These are phyloP conservation scores for Flaveria ramosissima DNA, from an alignment of 129 eudicot species.

Conservation along the genomic window DNA sequence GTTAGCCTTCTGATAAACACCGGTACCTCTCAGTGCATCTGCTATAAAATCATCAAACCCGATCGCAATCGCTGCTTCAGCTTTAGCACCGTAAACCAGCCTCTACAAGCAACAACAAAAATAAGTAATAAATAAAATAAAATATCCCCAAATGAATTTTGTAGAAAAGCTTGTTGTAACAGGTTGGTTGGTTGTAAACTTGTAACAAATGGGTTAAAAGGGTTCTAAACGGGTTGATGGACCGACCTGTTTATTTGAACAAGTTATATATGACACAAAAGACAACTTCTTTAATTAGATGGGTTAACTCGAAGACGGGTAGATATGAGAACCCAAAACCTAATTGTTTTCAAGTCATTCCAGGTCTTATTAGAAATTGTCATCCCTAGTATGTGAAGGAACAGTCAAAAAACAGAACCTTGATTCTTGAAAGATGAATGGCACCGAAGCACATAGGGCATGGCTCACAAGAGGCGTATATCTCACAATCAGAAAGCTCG, in stretches of 20 bases:
- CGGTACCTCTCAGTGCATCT: constrained; percentile 86
- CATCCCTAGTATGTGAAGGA: neutral
- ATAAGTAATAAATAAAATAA: neutral
- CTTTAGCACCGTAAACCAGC: constrained; percentile 88
- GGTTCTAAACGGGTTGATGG: neutral
- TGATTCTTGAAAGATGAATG: constrained; percentile 80
- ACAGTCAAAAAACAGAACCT: constrained; percentile 41
- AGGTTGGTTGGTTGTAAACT: neutral
- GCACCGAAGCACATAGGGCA: constrained; percentile 98
- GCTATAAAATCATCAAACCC: constrained; percentile 88
- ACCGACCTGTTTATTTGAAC: neutral
- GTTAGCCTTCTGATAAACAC: constrained; percentile 66
- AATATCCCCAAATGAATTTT: neutral
- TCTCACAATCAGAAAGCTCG: constrained; percentile 80
- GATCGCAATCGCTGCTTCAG: constrained; percentile 86
- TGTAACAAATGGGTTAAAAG: neutral
- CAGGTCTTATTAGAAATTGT: neutral
- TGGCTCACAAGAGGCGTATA: constrained; percentile 87
- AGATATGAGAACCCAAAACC: neutral
- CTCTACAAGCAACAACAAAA: constrained; percentile 45
- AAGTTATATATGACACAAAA: neutral
- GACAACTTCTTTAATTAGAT: neutral
- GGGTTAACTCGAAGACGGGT: neutral
- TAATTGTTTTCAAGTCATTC: neutral
- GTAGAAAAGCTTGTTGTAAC: neutral